Evolutionary conservation across 495 filamentous ascomycete genomes (phyloP).

Genomic region (Penicillium mononematosum): DNA sequence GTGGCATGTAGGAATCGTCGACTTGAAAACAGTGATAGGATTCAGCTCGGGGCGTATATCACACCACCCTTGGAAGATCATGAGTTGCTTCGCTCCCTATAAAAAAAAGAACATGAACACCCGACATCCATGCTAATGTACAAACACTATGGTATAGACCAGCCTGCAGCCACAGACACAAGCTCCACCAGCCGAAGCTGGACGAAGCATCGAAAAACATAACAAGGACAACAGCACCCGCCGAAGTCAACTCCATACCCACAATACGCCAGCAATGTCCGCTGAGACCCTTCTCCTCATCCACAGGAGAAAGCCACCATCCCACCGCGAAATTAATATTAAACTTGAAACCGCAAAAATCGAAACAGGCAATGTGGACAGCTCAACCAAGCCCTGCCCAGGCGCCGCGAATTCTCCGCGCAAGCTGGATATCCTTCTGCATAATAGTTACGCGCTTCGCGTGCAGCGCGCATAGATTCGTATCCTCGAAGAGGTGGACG

Average conservation of each 20-base stretch:
- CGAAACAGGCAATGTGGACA: slow-evolving; percentile 8
- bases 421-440: slow-evolving; percentile 94
- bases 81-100: slow-evolving; percentile 14
- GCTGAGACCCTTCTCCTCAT: too few relatives aligned
- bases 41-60: not conserved
- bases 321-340: slow-evolving; percentile 10
- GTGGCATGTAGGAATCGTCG: not conserved
- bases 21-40: not conserved
- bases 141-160: slow-evolving; percentile 24
- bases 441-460: slow-evolving; percentile 96
- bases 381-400: slow-evolving; percentile 62
- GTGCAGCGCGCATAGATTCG: slow-evolving; percentile 92
- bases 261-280: slow-evolving; percentile 15
- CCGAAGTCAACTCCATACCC: slow-evolving; percentile 18
- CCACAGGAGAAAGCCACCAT: not conserved
- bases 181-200: slow-evolving; percentile 5
- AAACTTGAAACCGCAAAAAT: slow-evolving; percentile 5
- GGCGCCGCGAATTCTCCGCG: slow-evolving; percentile 73
- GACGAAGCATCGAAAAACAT: not conserved
- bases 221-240: slow-evolving; percentile 10
- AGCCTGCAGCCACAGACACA: slow-evolving; percentile 1
- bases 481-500: slow-evolving; percentile 92
- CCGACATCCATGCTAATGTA: slow-evolving; percentile 29
- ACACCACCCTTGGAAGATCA: slow-evolving; percentile 2
- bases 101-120: slow-evolving; percentile 14